Conservation (phyloP, 768 basidiomycete genomes). For the Tylopilus vinaceipallidus region DNA sequence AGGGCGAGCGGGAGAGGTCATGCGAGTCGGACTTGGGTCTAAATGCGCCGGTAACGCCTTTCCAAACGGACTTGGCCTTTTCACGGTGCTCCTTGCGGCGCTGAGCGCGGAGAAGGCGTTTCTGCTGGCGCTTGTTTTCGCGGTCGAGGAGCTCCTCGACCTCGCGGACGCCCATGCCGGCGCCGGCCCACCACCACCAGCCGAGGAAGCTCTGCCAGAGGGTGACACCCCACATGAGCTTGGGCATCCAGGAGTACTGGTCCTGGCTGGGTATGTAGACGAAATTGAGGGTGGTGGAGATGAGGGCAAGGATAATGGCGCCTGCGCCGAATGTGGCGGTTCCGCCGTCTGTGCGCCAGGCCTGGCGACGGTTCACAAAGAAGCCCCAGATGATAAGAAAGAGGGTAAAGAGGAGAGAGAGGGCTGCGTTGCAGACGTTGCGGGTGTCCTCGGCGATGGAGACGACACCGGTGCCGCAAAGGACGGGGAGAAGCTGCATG, state of each 20-base stretch:
- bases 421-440: slow-evolving; percentile 94
- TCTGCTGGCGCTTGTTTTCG: slow-evolving; percentile 53
- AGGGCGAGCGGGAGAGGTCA: background rate
- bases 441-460: slow-evolving; percentile 70
- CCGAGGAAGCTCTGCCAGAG: slow-evolving; percentile 97
- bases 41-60: slow-evolving; percentile 55
- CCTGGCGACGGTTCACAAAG: slow-evolving; percentile 82
- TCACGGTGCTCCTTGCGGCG: slow-evolving; percentile 48
- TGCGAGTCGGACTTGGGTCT: slow-evolving; percentile 13
- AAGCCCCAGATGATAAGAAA: slow-evolving; percentile 93
- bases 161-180: slow-evolving; percentile 75
- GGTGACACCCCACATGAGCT: slow-evolving; percentile 85
- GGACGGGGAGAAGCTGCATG: slow-evolving; percentile 80
- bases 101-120: slow-evolving; percentile 46
- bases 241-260: slow-evolving; percentile 88
- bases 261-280: slow-evolving; percentile 81
- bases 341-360: slow-evolving; percentile 96
- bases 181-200: slow-evolving; percentile 99
- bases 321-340: slow-evolving; percentile 91
- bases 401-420: slow-evolving; percentile 91
- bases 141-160: slow-evolving; percentile 59
- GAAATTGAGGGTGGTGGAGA: slow-evolving; percentile 84
- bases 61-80: slow-evolving; percentile 56
- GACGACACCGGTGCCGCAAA: slow-evolving; percentile 34
- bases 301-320: slow-evolving; percentile 77